Evolutionary conservation across 352 stramenopile species (phyloP), one percentile per base, ranked within the genome.

Genomic region (Phytopythium oedochilum): DNA sequence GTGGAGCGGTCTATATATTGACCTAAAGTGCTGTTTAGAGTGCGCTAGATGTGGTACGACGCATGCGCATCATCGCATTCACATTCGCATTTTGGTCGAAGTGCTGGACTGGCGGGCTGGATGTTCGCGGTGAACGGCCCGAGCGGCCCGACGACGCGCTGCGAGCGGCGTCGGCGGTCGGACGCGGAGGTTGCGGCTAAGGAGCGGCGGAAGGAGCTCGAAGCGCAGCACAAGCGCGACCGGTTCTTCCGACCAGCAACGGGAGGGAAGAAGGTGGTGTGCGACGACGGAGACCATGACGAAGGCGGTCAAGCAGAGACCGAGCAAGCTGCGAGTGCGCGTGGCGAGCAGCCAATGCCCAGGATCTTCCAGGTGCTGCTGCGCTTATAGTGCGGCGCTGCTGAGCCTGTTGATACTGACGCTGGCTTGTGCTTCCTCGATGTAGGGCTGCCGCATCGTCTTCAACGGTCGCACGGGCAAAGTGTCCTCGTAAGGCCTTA

Each of bases 91-190:
- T n/a, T n/a, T n/a, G n/a, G n/a, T n/a, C n/a, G n/a, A n/a, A n/a
- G n/a, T n/a, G n/a, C n/a, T n/a, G n/a, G n/a, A n/a, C n/a, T n/a
- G n/a, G n/a, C n/a, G n/a, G 39, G 9, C 2, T 3, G 20, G 20
- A 94, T 92, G 83, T 92, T 92, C 58, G 62, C 69, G 23, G 81
- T 92, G 36, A 94, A 92, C 62, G 81, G 83, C 0, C 81, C 81
- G 8, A 88, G 75, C 18, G 79, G 83, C 0, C 83, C 83, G 20
- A 89, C 78, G 28, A 66, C 54, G 35, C 71, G 78, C 18, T 46
- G 79, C 48, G 83, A 92, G 61, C 73, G 79, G 10, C 63, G 68
- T 38, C 55, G 75, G 17, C 72, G 62, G 52, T 85, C 55, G 35
- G 63, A 49, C 9, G 49, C 36, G 39, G 55, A 61, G 28, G 17